These are phyloP conservation scores for Glomus cerebriforme DNA, from an alignment of 192 early-diverging fungal species.

Conservation along the genomic window DNA sequence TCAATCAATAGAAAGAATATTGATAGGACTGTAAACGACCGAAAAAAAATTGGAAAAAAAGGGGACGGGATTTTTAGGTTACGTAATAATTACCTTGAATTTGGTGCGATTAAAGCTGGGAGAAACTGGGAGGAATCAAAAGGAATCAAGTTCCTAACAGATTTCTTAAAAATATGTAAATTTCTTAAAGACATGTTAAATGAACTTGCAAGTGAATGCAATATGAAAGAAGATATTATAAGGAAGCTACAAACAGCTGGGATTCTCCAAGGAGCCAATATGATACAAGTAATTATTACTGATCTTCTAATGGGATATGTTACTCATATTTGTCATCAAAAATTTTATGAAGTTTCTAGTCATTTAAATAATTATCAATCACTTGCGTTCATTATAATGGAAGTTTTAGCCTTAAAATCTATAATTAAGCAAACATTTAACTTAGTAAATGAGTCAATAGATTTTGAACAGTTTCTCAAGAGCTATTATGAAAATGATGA, in stretches of 20 bases:
- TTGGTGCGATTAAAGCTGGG: conserved; percentile 16
- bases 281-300: not conserved
- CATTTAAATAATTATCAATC: not conserved
- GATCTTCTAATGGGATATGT: conserved; percentile 6
- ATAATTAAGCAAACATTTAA: conserved; percentile 8
- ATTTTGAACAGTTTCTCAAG: conserved; percentile 21
- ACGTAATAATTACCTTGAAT: not conserved
- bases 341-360: conserved; percentile 21
- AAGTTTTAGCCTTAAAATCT: conserved; percentile 12
- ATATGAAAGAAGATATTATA: conserved; percentile 24
- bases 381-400: conserved; percentile 9
- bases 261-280: conserved; percentile 20
- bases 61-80: conserved; percentile 20
- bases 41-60: conserved; percentile 18
- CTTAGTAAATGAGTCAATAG: conserved; percentile 4
- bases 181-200: conserved; percentile 23
- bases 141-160: conserved; percentile 4
- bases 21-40: not conserved
- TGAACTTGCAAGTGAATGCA: not conserved
- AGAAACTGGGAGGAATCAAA: not conserved
- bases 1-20: conserved; percentile 6
- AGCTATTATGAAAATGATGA: not conserved
- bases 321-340: not conserved
- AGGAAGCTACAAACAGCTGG: conserved; percentile 14
- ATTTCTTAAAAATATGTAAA: conserved; percentile 18